Percentiles rank a stretch among this genome's conserved stretches.
Evolutionary conservation across 192 early-diverging fungal genomes (phyloP).

Genomic region (Entomortierella chlamydospora): DNA sequence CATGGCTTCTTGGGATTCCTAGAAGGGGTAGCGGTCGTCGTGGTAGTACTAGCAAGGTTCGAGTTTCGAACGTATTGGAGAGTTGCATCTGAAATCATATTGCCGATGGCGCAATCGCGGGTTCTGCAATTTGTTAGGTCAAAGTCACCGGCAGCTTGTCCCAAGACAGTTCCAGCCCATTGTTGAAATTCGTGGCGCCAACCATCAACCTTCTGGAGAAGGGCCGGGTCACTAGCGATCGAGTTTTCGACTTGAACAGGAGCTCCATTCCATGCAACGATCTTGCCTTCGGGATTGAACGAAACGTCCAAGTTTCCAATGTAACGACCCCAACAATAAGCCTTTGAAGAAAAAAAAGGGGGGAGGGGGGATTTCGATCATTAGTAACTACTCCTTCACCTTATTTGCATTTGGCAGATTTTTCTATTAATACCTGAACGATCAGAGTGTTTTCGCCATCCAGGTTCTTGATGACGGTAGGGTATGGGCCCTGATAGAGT

Average conservation of each 20-base stretch:
- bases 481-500: constrained; percentile 72
- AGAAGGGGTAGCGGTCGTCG: too few relatives aligned
- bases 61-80: constrained; percentile 26
- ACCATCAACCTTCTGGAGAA: constrained; percentile 53
- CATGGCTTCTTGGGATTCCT: not conserved
- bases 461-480: constrained; percentile 71
- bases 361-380: too few relatives aligned
- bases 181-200: constrained; percentile 62
- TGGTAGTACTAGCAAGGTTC: not conserved
- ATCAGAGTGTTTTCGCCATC: constrained; percentile 74
- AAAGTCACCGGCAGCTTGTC: constrained; percentile 56
- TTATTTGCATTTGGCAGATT: too few relatives aligned
- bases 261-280: constrained; percentile 64
- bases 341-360: constrained; percentile 32
- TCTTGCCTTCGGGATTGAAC: constrained; percentile 66
- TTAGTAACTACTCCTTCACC: not conserved
- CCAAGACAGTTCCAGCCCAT: constrained; percentile 57
- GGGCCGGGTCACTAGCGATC: constrained; percentile 58
- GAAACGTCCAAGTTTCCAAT: constrained; percentile 71
- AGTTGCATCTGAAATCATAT: constrained; percentile 76
- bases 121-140: constrained; percentile 50
- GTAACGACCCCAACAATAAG: constrained; percentile 69
- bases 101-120: constrained; percentile 70
- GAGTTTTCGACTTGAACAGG: constrained; percentile 69
- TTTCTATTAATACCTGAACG: constrained; percentile 64